Base-by-base conservation (phyloP, 176 grass and related monocot genomes). In the Rhipidocladum racemiflorum region DNA sequence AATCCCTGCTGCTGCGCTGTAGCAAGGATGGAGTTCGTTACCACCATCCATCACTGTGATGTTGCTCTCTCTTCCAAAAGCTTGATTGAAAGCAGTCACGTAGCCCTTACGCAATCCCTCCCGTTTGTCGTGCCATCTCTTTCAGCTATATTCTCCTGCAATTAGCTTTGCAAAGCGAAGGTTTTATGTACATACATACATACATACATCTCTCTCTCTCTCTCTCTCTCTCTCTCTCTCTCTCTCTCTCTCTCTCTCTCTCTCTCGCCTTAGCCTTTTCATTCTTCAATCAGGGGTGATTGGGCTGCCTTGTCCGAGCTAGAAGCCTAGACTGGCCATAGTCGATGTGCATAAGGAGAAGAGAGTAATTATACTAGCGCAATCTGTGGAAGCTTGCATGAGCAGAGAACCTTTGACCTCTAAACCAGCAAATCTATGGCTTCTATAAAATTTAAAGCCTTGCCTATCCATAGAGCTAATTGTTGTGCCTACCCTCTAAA, bases 101-200 rank as follows among this genome's bases (percentile, higher is more conserved):
- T 94, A 91, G 21, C 29, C 81, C 74, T 84, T 87, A 94, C 88
- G 88, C 91, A 81, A 86, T 91, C 42, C 72, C 57, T 86, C 66
- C 38, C 27, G 81, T 86, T 78, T 86, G 83, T 64, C 65, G 20
- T 16, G 32, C 87, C 16, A 84, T 94, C 85, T 72, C 83, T 91
- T 76, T 94, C 91, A 84, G 79, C 30, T 46, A 84, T 91, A 71
- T 90, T 83, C 55, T 77, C 39, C 69, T 49, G 56, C 48, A 65
- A 45, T 81, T 81, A 72, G 65, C 83, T 69, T 60, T 81, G 78
- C 88, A 82, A 82, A 82, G 29, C 14, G 3, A 72, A 42, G 28
- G 15, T 65, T 65, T 81, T 77, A 15, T 82, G 5, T 20, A 4
- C 18, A 6, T 16, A 28, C 60, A 5, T 51, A 51, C 4, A 36